phyloP scores from a whole-genome alignment of 192 early-diverging fungal species.

The Entomortierella chlamydospora region DNA sequence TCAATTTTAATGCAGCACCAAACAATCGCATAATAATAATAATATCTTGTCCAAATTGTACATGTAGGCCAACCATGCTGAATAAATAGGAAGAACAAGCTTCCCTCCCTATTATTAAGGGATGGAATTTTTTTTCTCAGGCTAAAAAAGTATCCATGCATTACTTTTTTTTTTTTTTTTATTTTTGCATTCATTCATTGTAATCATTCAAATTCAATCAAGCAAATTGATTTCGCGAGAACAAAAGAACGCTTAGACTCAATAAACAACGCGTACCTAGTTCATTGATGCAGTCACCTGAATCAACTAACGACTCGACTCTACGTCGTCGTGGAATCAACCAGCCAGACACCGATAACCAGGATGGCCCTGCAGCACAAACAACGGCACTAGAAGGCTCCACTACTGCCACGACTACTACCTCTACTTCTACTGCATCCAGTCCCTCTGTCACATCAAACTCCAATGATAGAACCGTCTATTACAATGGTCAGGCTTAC shows the following conservation, averaged over 20 bases:
- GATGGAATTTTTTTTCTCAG: too few species aligned
- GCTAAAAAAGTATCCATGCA: too few species aligned
- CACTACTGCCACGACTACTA: not conserved
- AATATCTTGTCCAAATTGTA: not conserved
- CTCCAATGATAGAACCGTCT: constrained; percentile 15
- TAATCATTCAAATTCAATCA: too few species aligned
- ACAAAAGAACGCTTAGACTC: too few species aligned
- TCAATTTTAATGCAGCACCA: not conserved
- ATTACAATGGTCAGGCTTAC: constrained; percentile 22
- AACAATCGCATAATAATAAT: not conserved
- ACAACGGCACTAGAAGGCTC: not conserved
- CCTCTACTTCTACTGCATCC: not conserved
- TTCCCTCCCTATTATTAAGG: too few species aligned
- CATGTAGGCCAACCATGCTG: not conserved
- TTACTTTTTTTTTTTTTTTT: too few species aligned
- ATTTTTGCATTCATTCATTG: not conserved
- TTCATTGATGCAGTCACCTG: constrained; percentile 5
- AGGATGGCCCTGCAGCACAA: not conserved
- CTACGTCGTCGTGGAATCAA: constrained; percentile 18
- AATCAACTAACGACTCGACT: constrained; percentile 8
- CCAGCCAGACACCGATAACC: not conserved
- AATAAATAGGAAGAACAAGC: too few species aligned
- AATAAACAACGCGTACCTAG: not conserved
- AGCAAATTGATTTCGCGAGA: too few species aligned
- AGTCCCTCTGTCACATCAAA: not conserved